Evolutionary conservation across 805 yeast genomes (phyloP), one percentile per base, ranked within the genome.

Genomic region (Zygoascus biomembranicola): DNA sequence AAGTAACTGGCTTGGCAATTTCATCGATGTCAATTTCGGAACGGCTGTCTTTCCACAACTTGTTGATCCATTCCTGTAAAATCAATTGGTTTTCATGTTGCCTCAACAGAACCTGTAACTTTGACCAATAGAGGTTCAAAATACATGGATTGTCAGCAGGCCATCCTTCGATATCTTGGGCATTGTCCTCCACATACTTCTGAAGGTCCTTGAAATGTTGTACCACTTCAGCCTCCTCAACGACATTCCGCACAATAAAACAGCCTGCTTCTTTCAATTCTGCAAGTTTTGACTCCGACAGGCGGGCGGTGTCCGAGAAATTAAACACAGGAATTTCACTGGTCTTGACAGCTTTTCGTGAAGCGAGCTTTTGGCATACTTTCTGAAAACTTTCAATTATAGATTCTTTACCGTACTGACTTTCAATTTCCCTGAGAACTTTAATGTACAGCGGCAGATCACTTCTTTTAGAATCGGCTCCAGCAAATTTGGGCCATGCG

Each of bases 51-150:
- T 18, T 26, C 48, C 48, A 44, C 35, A 44, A 9, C 16, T 23
- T 16, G 23, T 44, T 44, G 32, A 44, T 23, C 48, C 48, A 44
- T 28, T 28, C 23, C 32, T 44, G 48, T 5, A 70, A 57, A 52
- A 60, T 57, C 19, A 64, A 53, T 41, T 72, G 58, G n/a, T 68
- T 66, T 19, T 75, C 74, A 57, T 74, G 73, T 1, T 74, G 66
- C 32, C 78, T 60, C 5, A 76, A 74, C 52, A 61, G 63, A 1
- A 69, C 60, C 56, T 74, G 77, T 1, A 72, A 57, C 43, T 65
- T 63, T 1, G 75, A 63, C 77, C 77, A 74, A 56, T 68, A 72
- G 16, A 71, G 59, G 51, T 69, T 69, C 57, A 66, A 59, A 54
- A 65, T 56, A 48, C 59, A 49, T 46, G 64, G 56, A 43, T 61